Conservation (phyloP, 2,329 filamentous ascomycete species). For the Dactylellina leptospora region DNA sequence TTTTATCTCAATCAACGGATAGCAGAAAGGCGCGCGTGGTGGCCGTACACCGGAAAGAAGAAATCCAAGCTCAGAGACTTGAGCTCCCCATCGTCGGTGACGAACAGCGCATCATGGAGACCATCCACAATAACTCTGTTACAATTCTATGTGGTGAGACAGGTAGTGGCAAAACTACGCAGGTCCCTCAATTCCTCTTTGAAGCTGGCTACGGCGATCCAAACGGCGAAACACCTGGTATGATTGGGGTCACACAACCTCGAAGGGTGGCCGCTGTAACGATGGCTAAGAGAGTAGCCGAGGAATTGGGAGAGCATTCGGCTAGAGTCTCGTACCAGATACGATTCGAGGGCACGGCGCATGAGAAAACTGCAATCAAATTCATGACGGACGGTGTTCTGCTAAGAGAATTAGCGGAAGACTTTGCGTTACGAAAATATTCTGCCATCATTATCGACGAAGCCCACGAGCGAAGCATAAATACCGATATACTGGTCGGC, state of each 20-base stretch:
- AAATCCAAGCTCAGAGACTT: slow-evolving; percentile 80
- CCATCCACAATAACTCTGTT: slow-evolving; percentile 87
- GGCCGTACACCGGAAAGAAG: slow-evolving; percentile 66
- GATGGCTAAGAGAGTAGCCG: slow-evolving; percentile 89
- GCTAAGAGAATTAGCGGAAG: slow-evolving; percentile 86
- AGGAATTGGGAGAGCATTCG: slow-evolving; percentile 82
- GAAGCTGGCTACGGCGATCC: slow-evolving; percentile 89
- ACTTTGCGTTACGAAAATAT: slow-evolving; percentile 87
- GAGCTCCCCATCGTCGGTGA: slow-evolving; percentile 90
- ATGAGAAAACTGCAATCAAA: slow-evolving; percentile 85
- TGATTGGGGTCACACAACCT: slow-evolving; percentile 95
- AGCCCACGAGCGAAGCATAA: slow-evolving; percentile 95
- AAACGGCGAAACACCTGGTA: slow-evolving; percentile 80
- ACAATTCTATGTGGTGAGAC: slow-evolving; percentile 94
- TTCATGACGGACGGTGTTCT: slow-evolving; percentile 99
- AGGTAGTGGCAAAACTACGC: slow-evolving; percentile 96
- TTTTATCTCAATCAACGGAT: slow-evolving; percentile 36
- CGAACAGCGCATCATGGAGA: slow-evolving; percentile 98
- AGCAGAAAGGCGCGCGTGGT: slow-evolving; percentile 42
- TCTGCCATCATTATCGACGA: slow-evolving; percentile 95
- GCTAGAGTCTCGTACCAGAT: slow-evolving; percentile 86
- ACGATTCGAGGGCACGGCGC: slow-evolving; percentile 86
- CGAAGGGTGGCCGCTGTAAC: slow-evolving; percentile 93
- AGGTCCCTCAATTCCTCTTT: slow-evolving; percentile 94
- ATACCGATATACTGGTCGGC: slow-evolving; percentile 97